Conservation (phyloP, 352 stramenopile genomes). For the Pythium biforme region DNA sequence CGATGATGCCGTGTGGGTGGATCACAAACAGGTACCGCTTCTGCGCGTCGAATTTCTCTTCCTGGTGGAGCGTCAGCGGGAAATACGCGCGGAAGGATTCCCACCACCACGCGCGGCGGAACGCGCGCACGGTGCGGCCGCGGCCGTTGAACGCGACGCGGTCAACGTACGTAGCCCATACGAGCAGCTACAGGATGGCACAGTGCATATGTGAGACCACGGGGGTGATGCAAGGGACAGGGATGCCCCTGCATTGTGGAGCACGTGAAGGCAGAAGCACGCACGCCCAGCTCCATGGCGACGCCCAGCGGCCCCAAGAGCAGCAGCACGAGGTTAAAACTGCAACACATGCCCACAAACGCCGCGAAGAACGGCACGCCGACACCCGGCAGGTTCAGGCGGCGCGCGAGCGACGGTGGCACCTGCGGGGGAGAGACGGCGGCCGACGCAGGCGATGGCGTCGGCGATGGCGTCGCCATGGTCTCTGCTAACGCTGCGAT, state of each 20-base stretch:
- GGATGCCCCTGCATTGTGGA: not conserved
- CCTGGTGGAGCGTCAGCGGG: slow-evolving; percentile 37
- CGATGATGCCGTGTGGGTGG: slow-evolving; percentile 54
- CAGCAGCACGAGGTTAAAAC: slow-evolving; percentile 32
- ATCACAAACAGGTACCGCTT: slow-evolving; percentile 46
- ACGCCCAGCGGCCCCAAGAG: slow-evolving; percentile 30
- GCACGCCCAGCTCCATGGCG: slow-evolving; percentile 26
- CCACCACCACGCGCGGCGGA: slow-evolving; percentile 44
- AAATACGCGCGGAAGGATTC: slow-evolving; percentile 42
- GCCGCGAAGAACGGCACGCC: slow-evolving; percentile 25
- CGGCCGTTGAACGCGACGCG: slow-evolving; percentile 42
- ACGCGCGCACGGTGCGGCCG: slow-evolving; percentile 28
- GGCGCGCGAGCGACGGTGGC: slow-evolving; percentile 11
- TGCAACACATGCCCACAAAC: slow-evolving; percentile 14
- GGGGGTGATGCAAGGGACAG: not conserved
- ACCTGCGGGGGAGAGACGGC: no score
- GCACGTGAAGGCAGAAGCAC: not conserved
- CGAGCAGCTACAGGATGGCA: slow-evolving; percentile 32
- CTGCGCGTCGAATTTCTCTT: slow-evolving; percentile 34
- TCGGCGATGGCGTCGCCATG: not conserved
- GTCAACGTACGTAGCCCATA: slow-evolving; percentile 37
- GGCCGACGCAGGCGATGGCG: no score
- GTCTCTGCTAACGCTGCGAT: not conserved
- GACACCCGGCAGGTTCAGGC: slow-evolving; percentile 15
- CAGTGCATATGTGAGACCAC: no score